Base-by-base conservation (phyloP, 2,329 filamentous ascomycete species). In the Pestalotiopsis sp. region DNA sequence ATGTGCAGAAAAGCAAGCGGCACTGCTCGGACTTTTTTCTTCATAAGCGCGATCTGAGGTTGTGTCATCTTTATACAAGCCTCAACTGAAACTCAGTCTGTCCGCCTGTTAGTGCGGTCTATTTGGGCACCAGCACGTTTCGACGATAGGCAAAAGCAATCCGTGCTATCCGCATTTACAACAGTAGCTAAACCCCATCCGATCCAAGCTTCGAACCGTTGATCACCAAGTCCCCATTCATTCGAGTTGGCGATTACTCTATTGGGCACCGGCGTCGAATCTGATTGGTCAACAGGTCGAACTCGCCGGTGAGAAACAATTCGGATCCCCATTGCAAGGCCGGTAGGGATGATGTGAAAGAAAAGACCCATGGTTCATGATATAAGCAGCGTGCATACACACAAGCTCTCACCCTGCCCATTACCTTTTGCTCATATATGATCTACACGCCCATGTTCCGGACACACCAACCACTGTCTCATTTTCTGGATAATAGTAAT, bases 81-180 rank as follows among this genome's bases (percentile, higher is more conserved):
- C n/a, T 39, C 58, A 61, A 61, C 58, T 61, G 58, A 61, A 61
- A 61, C 58, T 20, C 24, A 61, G 58, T 61, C 30, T 61, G 30
- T 39, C 20, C 58, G n/a, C 26, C 30, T 39, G 9, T 39, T 61
- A 61, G 58, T 61, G 58, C 58, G 9, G 17, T 39, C 13, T 40
- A 13, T 20, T 39, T 35, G 58, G 4, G 30, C 58, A 38, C 58
- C 26, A 20, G 30, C 58, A 39, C 58, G 58, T 61, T 61, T 39
- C 58, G 26, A 35, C 58, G 20, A 35, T 35, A 61, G 38, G 10
- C 17, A 38, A 38, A 39, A 26, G 26, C 56, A 26, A 61, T 35
- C 58, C 35, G 58, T 61, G 58, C 58, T 20, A 35, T 58, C 26
- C 26, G 56, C 56, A 35, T 58, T 35, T 22, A 22, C 56, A 26